Conservation (phyloP, 345 rosid species). For the Xanthoceras sorbifolium region DNA sequence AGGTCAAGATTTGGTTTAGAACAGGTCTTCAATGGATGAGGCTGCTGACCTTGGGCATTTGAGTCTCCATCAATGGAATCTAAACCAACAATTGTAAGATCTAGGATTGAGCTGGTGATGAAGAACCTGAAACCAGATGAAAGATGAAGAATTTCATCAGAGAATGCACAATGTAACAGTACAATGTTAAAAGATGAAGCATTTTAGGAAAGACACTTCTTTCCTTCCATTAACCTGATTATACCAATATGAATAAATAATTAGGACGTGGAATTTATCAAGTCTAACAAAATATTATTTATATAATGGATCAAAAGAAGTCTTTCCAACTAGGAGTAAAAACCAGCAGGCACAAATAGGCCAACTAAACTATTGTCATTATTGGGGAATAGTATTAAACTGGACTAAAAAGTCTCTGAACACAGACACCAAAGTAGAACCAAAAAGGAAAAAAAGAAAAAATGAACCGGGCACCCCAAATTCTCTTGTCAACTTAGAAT, state of each 20-base stretch:
- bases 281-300: background rate
- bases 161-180: background rate
- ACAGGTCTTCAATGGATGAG: slow-evolving; percentile 81
- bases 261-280: background rate
- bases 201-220: background rate
- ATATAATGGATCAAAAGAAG: background rate
- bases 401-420: background rate
- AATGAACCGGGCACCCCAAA: background rate
- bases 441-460: background rate
- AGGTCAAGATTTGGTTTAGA: slow-evolving; percentile 74
- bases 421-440: background rate
- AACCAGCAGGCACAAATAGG: background rate
- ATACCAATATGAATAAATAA: background rate
- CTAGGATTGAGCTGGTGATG: slow-evolving; percentile 86
- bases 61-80: slow-evolving; percentile 80
- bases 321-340: background rate
- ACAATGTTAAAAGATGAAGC: slow-evolving; percentile 5
- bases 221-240: background rate
- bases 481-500: background rate
- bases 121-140: slow-evolving; percentile 69
- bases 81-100: slow-evolving; percentile 85
- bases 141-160: slow-evolving; percentile 6
- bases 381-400: background rate
- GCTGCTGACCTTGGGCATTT: slow-evolving; percentile 64
- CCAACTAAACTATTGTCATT: background rate